Percentiles rank a stretch among this genome's conserved stretches.
phyloP scores from a whole-genome alignment of 2,329 filamentous ascomycete species.

The Fusarium pseudoanthophilum region DNA sequence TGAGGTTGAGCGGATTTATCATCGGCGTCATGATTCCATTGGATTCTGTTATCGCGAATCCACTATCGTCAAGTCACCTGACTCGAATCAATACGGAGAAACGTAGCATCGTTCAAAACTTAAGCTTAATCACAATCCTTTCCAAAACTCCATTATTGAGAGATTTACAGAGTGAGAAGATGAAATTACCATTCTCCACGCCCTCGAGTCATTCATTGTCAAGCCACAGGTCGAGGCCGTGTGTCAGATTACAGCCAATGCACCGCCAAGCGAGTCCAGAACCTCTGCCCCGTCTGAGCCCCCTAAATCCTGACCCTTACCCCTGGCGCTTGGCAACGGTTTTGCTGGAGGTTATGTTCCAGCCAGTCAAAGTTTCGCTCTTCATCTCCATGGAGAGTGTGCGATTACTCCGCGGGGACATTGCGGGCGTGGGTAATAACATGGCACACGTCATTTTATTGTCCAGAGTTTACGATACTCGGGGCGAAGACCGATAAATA shows the following conservation, averaged over 20 bases:
- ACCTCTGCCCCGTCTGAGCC: conserved; percentile 8
- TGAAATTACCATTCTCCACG: not conserved
- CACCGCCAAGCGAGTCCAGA: conserved; percentile 24
- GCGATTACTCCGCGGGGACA: not conserved
- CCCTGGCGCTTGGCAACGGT: conserved; percentile 22
- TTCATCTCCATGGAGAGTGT: not conserved
- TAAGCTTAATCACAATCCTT: not conserved
- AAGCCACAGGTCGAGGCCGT: not conserved
- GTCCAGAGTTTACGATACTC: not conserved
- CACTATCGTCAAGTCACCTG: conserved; percentile 5
- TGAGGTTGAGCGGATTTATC: not conserved
- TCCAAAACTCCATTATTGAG: not conserved
- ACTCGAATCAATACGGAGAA: not conserved
- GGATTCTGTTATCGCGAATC: not conserved
- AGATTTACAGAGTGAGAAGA: not conserved
- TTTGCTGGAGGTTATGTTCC: not conserved
- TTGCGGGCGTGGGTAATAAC: not conserved
- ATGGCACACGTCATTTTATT: not conserved
- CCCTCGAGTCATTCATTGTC: not conserved
- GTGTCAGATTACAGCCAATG: conserved; percentile 1
- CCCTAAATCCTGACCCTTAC: not conserved
- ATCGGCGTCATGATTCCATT: not conserved
- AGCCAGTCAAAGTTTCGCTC: not conserved
- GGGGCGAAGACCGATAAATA: not conserved
- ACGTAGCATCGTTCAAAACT: not conserved